phyloP scores from a whole-genome alignment of 148 eudicot genomes.

The Vaccinium darrowii region DNA sequence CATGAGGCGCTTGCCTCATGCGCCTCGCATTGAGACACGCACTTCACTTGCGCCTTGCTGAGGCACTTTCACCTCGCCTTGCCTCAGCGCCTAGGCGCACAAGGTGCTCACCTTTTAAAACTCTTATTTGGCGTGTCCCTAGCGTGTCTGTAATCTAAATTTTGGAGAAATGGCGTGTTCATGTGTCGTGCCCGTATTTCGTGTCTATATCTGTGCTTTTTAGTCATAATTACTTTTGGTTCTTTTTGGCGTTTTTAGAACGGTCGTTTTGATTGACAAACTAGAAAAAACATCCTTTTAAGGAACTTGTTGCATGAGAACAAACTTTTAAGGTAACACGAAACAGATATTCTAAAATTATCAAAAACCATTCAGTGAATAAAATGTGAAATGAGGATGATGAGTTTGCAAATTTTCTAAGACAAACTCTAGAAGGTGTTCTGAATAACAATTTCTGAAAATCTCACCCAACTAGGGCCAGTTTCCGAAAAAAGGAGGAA shows the following conservation, averaged over 20 bases:
- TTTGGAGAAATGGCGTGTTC: background rate
- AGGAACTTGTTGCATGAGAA: background rate
- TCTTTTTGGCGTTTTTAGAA: background rate
- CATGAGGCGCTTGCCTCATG: too few relatives aligned
- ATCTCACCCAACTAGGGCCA: background rate
- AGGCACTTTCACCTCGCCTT: too few relatives aligned
- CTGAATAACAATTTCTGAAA: background rate
- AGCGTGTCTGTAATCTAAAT: background rate
- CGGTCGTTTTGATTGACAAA: background rate
- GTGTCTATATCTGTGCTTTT: background rate
- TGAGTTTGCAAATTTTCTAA: background rate
- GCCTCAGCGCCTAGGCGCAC: too few relatives aligned
- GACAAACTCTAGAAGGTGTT: background rate
- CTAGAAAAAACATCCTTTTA: background rate
- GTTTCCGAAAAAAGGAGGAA: background rate
- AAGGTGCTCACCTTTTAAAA: too few relatives aligned
- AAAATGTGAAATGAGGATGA: background rate
- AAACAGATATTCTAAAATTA: background rate
- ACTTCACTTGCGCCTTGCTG: too few relatives aligned
- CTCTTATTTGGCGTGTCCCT: background rate
- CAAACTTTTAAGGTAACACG: background rate
- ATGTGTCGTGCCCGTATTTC: background rate
- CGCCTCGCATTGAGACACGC: too few relatives aligned
- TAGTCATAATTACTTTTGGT: background rate
- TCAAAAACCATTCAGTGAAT: background rate